Conservation (phyloP, 306 rosid species). For the Acacia melanoxylon region DNA sequence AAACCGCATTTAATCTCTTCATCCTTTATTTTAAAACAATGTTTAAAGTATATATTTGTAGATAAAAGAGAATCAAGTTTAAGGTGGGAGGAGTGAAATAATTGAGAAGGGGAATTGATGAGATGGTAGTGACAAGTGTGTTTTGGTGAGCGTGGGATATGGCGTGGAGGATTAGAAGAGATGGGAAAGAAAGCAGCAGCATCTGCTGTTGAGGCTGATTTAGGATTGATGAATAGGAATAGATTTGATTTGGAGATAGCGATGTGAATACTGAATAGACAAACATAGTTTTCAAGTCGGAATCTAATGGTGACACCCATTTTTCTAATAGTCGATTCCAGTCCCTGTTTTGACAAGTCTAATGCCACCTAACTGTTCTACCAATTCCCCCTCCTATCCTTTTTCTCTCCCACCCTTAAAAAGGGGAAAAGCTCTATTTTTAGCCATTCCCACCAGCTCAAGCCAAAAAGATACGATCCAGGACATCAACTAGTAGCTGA, state of each 20-base stretch:
- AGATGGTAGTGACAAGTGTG: not conserved
- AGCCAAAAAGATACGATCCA: not conserved
- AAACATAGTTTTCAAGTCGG: constrained; percentile 29
- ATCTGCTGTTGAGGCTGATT: constrained; percentile 8
- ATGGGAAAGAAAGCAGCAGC: not conserved
- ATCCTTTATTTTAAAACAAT: not conserved
- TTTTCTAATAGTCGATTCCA: constrained; percentile 25
- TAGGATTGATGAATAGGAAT: not conserved
- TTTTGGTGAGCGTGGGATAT: not conserved
- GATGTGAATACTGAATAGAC: constrained; percentile 34
- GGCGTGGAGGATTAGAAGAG: constrained; percentile 3
- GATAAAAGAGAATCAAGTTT: not conserved
- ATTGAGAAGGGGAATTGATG: not conserved
- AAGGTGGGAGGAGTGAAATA: not conserved
- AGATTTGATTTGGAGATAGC: constrained; percentile 26
- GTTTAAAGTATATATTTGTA: not conserved
- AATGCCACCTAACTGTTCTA: constrained; percentile 31
- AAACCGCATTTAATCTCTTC: not conserved
- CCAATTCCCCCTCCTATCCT: not conserved
- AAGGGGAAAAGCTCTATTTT: not conserved
- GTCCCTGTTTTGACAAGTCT: constrained; percentile 44
- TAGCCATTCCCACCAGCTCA: not conserved
- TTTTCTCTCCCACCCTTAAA: not conserved
- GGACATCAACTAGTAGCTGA: not conserved
- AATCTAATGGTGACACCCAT: constrained; percentile 28